A percentile compares a stretch with the other conserved stretches of the same genome.
These are phyloP conservation scores for Sporisorium reilianum DNA, from an alignment of 1,284 basidiomycete genomes.

Conservation along the genomic window DNA sequence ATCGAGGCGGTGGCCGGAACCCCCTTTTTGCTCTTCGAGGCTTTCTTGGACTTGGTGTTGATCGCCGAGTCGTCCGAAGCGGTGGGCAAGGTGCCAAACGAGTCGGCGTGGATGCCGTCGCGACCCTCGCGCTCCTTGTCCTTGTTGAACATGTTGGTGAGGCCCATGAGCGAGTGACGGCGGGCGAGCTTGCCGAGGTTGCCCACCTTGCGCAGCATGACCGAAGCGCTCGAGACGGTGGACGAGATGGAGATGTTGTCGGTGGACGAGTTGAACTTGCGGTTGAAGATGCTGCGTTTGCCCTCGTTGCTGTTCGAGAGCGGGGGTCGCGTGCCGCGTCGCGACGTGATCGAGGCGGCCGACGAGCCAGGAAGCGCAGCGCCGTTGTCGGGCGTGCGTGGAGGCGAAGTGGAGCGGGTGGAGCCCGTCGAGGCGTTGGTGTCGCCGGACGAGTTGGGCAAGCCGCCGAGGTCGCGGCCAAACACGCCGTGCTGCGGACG, in stretches of 20 bases:
- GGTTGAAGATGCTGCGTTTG: conserved; percentile 81
- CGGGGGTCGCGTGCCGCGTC: conserved; percentile 57
- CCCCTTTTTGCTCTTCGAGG: conserved; percentile 73
- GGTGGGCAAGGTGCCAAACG: conserved; percentile 71
- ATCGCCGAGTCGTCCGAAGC: conserved; percentile 70
- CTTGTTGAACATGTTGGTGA: conserved; percentile 81
- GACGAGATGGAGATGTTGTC: conserved; percentile 97
- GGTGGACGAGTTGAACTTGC: conserved; percentile 89
- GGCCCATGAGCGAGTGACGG: conserved; percentile 87
- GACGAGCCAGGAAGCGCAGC: conserved; percentile 51
- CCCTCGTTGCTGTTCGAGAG: conserved; percentile 50
- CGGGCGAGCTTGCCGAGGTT: conserved; percentile 91
- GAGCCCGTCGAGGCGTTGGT: conserved; percentile 63
- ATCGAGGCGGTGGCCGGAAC: conserved; percentile 80
- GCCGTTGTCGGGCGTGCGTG: conserved; percentile 60
- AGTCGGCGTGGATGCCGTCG: conserved; percentile 72
- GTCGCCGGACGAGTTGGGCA: conserved; percentile 54
- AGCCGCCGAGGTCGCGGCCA: conserved; percentile 37
- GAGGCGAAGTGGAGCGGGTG: conserved; percentile 61
- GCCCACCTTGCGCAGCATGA: conserved; percentile 97
- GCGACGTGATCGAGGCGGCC: conserved; percentile 62
- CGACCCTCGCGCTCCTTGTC: conserved; percentile 74
- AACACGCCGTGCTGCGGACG: conserved; percentile 21
- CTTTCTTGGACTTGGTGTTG: conserved; percentile 65
- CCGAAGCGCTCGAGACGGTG: conserved; percentile 94